Evolutionary conservation across 208 protist species (phyloP).

Genomic region (Leptomonas seymouri): DNA sequence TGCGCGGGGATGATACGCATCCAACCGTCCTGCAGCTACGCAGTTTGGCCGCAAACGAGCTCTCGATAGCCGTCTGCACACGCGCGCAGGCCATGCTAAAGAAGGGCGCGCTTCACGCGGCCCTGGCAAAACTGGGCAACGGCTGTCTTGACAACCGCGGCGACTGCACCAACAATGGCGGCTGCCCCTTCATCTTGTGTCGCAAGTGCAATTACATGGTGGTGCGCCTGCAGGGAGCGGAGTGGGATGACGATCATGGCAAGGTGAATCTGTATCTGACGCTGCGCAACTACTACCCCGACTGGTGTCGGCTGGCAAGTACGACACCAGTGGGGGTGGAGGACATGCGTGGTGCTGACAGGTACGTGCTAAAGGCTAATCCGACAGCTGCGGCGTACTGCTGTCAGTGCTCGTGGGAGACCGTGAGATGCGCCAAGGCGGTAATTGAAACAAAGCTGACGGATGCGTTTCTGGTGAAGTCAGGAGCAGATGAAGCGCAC

Average conservation of each 20-base stretch:
- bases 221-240: conserved; percentile 77
- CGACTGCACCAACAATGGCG: conserved; percentile 41
- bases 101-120: conserved; percentile 73
- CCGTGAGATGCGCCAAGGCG: conserved; percentile 42
- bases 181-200: conserved; percentile 76
- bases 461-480: conserved; percentile 29
- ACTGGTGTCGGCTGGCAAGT: conserved; percentile 79
- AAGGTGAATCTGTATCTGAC: conserved; percentile 80
- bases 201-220: conserved; percentile 78
- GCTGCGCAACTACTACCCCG: conserved; percentile 85
- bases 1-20: conserved; percentile 18
- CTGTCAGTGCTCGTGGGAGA: conserved; percentile 89
- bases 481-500: conserved; percentile 11
- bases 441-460: conserved; percentile 64
- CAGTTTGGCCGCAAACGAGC: conserved; percentile 37
- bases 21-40: conserved; percentile 48
- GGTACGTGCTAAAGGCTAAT: conserved; percentile 40
- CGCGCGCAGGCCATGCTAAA: conserved; percentile 21
- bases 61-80: conserved; percentile 10
- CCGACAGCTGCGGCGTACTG: conserved; percentile 70
- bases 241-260: conserved; percentile 65
- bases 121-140: conserved; percentile 56
- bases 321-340: conserved; percentile 54
- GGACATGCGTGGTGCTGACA: not conserved
- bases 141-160: conserved; percentile 54